A percentile compares a stretch with the other conserved stretches of the same genome.
Evolutionary conservation across 441 rosid species (phyloP).

Genomic region (Pelargonium fulgidum): DNA sequence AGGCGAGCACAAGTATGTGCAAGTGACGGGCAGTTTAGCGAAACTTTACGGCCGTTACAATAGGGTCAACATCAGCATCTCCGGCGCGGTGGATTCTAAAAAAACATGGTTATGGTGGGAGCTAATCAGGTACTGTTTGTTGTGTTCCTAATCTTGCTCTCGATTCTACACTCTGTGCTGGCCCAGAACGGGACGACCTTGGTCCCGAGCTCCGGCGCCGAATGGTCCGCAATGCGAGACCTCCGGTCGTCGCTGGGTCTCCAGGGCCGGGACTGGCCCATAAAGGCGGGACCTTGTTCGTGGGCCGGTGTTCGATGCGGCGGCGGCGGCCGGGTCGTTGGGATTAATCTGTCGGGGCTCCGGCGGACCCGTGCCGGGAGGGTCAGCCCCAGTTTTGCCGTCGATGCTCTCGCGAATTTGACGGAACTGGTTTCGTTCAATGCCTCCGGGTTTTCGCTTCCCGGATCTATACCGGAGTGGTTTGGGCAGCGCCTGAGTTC

Average conservation of each 20-base stretch:
- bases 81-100: not conserved
- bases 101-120: slow-evolving; percentile 24
- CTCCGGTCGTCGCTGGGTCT: slow-evolving; percentile 90
- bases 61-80: not conserved
- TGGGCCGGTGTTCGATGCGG: slow-evolving; percentile 72
- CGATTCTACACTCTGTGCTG: slow-evolving; percentile 30
- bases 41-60: too few species aligned
- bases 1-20: too few species aligned
- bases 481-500: slow-evolving; percentile 47
- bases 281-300: slow-evolving; percentile 62
- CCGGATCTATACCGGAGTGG: slow-evolving; percentile 77
- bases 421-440: slow-evolving; percentile 58
- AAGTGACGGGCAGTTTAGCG: too few species aligned
- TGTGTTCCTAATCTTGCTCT: slow-evolving; percentile 22
- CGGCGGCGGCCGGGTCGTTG: slow-evolving; percentile 49
- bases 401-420: slow-evolving; percentile 59
- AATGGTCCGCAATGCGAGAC: slow-evolving; percentile 49
- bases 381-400: slow-evolving; percentile 55
- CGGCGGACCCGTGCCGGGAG: slow-evolving; percentile 67
- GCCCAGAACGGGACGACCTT: slow-evolving; percentile 28
- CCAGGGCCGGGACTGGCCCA: slow-evolving; percentile 79
- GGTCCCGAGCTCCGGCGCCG: slow-evolving; percentile 29
- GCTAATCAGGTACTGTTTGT: slow-evolving; percentile 8
- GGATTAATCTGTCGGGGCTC: slow-evolving; percentile 74
- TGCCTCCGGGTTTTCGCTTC: slow-evolving; percentile 71